These are phyloP conservation scores for Suillus brevipes DNA, from an alignment of 768 basidiomycete species.

Conservation along the genomic window DNA sequence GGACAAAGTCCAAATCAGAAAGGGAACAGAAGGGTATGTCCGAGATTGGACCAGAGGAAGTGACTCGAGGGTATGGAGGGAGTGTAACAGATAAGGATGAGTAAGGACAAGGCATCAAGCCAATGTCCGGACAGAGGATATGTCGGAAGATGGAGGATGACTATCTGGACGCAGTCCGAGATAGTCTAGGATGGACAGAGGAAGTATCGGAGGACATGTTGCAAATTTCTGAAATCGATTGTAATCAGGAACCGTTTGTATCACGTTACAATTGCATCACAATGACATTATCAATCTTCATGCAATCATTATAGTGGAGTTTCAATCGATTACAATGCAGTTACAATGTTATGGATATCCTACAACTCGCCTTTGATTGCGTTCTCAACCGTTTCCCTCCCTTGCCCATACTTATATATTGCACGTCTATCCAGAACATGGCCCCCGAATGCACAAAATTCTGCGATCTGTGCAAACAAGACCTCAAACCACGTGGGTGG, in stretches of 20 bases:
- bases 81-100: too few species aligned
- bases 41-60: too few species aligned
- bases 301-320: too few species aligned
- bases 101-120: too few species aligned
- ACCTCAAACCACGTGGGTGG: background rate
- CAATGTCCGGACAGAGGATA: too few species aligned
- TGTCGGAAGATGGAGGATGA: too few species aligned
- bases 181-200: too few species aligned
- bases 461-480: background rate
- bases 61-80: too few species aligned
- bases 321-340: background rate
- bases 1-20: too few species aligned
- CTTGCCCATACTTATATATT: background rate
- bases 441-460: background rate
- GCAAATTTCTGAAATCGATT: background rate
- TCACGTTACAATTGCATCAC: background rate
- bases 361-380: background rate
- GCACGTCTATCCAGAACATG: background rate
- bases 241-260: background rate
- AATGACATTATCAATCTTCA: background rate
- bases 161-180: too few species aligned
- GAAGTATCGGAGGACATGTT: too few species aligned
- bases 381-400: background rate
- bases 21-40: too few species aligned
- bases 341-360: background rate